phyloP scores from a whole-genome alignment of 202 grass and related monocot species.

The Carex arenaria region DNA sequence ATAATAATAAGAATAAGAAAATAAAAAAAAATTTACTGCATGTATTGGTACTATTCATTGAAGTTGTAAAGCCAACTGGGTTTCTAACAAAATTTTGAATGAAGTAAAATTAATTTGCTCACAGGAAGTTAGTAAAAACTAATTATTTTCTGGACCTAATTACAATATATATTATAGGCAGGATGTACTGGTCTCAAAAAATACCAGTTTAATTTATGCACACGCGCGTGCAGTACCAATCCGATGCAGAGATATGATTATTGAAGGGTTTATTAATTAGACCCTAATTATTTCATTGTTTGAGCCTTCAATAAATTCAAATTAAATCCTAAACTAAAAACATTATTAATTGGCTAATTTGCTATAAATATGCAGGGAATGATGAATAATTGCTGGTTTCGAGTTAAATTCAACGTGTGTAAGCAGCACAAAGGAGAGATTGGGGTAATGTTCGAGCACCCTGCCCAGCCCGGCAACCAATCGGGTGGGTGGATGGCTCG shows the following conservation, averaged over 20 bases:
- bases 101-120: neutral
- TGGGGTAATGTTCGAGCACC: conserved; percentile 66
- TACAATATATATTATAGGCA: neutral
- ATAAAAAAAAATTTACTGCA: neutral
- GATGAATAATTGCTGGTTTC: conserved; percentile 98
- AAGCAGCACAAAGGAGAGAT: conserved; percentile 71
- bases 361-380: conserved; percentile 46
- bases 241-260: neutral
- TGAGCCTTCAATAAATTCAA: neutral
- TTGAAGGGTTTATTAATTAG: neutral
- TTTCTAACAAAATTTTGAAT: neutral
- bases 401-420: conserved; percentile 55
- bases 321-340: neutral
- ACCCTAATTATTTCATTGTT: neutral
- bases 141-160: neutral
- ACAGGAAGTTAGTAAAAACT: neutral
- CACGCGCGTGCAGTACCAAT: neutral
- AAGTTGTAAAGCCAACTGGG: too few relatives aligned
- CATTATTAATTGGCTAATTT: neutral
- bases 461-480: conserved; percentile 76
- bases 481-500: conserved; percentile 81
- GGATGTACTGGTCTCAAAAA: neutral
- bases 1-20: neutral
- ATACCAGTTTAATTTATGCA: neutral
- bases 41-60: too few relatives aligned